Evolutionary conservation across 1,284 basidiomycete species (phyloP).

Genomic region (Taiwanofungus camphoratus): DNA sequence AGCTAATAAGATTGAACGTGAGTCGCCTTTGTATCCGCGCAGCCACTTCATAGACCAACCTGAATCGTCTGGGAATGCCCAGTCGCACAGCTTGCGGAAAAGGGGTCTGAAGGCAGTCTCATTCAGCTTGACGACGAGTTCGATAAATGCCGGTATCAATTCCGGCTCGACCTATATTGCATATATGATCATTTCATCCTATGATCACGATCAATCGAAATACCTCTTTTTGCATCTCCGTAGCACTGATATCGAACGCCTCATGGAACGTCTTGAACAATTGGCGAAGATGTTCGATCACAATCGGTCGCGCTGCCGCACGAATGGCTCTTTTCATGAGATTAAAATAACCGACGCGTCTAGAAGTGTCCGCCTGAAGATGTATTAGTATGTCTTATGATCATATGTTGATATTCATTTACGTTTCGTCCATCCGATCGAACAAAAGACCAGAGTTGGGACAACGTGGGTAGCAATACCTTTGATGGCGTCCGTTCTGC

Average conservation of each 20-base stretch:
- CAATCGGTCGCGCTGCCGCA: conserved; percentile 54
- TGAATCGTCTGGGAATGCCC: conserved; percentile 72
- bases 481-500: conserved; percentile 69
- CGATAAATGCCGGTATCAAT: conserved; percentile 74
- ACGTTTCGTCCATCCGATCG: conserved; percentile 32
- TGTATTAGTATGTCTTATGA: neutral
- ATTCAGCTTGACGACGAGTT: conserved; percentile 90
- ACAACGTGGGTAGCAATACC: conserved; percentile 58
- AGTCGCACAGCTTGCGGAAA: conserved; percentile 91
- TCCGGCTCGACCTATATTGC: conserved; percentile 42
- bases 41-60: conserved; percentile 33
- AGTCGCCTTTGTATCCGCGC: too few relatives aligned
- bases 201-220: neutral
- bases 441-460: conserved; percentile 53
- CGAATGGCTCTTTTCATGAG: conserved; percentile 63
- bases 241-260: conserved; percentile 59
- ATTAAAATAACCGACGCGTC: conserved; percentile 56
- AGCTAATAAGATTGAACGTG: too few relatives aligned
- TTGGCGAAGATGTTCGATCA: conserved; percentile 66
- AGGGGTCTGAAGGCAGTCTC: conserved; percentile 91
- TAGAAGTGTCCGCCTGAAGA: conserved; percentile 27
- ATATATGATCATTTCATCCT: neutral
- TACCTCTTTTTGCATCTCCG: conserved; percentile 24
- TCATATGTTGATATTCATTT: conserved; percentile 7
- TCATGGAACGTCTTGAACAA: conserved; percentile 83